Evolutionary conservation across 1,139 yeast species (phyloP), one percentile per base, ranked within the genome.

Genomic region (Suhomyces bribrorum): DNA sequence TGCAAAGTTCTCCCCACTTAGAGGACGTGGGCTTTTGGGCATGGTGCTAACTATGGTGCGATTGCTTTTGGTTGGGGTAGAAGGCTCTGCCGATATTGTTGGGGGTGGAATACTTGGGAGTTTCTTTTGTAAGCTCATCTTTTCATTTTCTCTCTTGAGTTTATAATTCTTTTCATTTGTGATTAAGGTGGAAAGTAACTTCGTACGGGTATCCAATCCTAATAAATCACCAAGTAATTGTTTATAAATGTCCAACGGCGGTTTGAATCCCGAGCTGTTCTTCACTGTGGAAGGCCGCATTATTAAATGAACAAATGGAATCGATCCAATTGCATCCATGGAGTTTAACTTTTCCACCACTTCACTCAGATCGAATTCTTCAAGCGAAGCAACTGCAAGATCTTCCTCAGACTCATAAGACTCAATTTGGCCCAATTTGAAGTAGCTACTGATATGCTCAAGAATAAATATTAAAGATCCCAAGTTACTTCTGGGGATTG

Each of bases 401-500:
- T 60, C 64, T 44, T 68, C 73, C 2, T 62, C 49, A 4, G 45
- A 37, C 14, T 64, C 73, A 44, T 62, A 69, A 16, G 54, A 54
- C 5, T 62, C 57, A 16, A 67, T 55, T 15, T 40, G 40, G 3
- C 46, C 52, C 26, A 69, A 46, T 1, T 47, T 53, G 45, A 60
- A 69, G 0, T 53, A 59, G 4, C 36, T 39, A 29, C 61, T 40
- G 4, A 72, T 49, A 44, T 71, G 74, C 43, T 71, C 75, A 29
- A 71, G 43, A 1, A 72, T 35, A 37, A 51, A 68, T 7, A 72
- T 36, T 32, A 73, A 56, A 0, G 76, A 61, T 26, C 72, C 58
- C 34, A 71, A 53, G 38, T 73, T 73, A 41, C 73, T 66, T 46
- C 78, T 50, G 0, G 78, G 75, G 12, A 69, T 59, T 1, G 70